A percentile compares a stretch with the other conserved stretches of the same genome.
These are phyloP conservation scores for Hermanozyma aechmeae DNA, from an alignment of 805 yeast species.

Conservation along the genomic window DNA sequence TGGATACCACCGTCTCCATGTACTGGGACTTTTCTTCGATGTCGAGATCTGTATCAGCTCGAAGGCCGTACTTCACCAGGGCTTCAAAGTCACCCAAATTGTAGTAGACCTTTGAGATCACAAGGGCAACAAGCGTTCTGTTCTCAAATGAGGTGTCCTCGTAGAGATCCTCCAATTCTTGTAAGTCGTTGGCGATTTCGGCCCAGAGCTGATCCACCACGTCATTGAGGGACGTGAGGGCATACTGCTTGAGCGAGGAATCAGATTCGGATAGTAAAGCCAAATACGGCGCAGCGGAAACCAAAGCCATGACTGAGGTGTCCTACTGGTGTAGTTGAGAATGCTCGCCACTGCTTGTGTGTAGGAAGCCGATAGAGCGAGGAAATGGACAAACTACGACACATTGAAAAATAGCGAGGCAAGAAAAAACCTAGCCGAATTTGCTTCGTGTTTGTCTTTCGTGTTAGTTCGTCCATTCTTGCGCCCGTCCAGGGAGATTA, in stretches of 20 bases:
- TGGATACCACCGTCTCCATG: constrained; percentile 87
- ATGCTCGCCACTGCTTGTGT: too few relatives aligned
- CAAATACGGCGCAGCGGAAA: constrained; percentile 85
- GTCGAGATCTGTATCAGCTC: constrained; percentile 74
- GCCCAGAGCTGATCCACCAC: constrained; percentile 94
- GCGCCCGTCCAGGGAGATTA: too few relatives aligned
- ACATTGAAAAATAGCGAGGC: too few relatives aligned
- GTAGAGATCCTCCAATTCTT: constrained; percentile 82
- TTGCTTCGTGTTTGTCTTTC: too few relatives aligned
- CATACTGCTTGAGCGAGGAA: constrained; percentile 66
- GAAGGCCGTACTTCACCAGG: constrained; percentile 80
- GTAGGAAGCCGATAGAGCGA: too few relatives aligned
- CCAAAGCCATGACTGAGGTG: constrained; percentile 39
- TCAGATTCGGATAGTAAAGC: constrained; percentile 85
- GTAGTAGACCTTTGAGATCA: constrained; percentile 84
- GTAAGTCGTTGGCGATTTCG: constrained; percentile 84
- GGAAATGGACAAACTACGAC: too few relatives aligned
- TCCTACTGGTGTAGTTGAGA: too few relatives aligned
- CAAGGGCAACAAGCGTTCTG: constrained; percentile 78
- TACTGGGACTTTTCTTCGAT: constrained; percentile 71
- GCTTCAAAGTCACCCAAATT: constrained; percentile 90
- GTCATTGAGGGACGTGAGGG: constrained; percentile 69
- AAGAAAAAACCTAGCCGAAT: too few relatives aligned
- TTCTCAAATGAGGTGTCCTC: constrained; percentile 76
- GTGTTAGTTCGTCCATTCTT: too few relatives aligned